Conservation (phyloP, 2,329 filamentous ascomycete genomes). For the Knufia petricola region DNA sequence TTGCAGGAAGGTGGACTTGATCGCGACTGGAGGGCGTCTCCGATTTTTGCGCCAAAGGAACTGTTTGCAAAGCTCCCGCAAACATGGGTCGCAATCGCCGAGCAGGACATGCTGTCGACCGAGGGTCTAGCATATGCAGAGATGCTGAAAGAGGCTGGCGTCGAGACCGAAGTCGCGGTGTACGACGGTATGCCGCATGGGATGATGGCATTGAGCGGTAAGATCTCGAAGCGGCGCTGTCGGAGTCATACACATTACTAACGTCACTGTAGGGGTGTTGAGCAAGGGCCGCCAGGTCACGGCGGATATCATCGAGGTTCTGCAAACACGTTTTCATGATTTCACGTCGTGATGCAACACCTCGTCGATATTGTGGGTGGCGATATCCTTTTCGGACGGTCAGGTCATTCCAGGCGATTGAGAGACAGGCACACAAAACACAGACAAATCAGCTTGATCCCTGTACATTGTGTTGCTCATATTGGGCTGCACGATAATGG, state of each 20-base stretch:
- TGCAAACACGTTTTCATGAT: neutral
- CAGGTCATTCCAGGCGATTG: too few species aligned
- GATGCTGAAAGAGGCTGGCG: constrained; percentile 39
- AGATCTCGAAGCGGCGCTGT: neutral
- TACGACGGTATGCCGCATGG: constrained; percentile 49
- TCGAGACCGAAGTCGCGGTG: constrained; percentile 39
- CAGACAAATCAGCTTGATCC: too few species aligned
- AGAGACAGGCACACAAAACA: too few species aligned
- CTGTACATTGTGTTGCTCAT: too few species aligned
- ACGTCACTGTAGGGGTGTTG: neutral
- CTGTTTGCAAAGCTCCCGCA: constrained; percentile 42
- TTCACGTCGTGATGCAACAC: too few species aligned
- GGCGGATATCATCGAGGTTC: neutral
- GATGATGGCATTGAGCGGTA: constrained; percentile 48
- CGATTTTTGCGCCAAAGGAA: constrained; percentile 39
- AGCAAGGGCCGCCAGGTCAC: neutral
- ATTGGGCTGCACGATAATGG: too few species aligned
- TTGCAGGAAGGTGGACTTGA: constrained; percentile 37
- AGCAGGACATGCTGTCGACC: constrained; percentile 45
- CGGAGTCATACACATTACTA: neutral
- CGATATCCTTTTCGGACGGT: too few species aligned
- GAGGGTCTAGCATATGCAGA: constrained; percentile 45
- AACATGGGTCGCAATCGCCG: constrained; percentile 45
- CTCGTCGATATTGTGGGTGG: too few species aligned
- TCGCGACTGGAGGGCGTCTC: constrained; percentile 44